Percentiles rank a stretch among this genome's conserved stretches.
These are phyloP conservation scores for Geotrichum citri-aurantii DNA, from an alignment of 1,139 yeast genomes.

Conservation along the genomic window DNA sequence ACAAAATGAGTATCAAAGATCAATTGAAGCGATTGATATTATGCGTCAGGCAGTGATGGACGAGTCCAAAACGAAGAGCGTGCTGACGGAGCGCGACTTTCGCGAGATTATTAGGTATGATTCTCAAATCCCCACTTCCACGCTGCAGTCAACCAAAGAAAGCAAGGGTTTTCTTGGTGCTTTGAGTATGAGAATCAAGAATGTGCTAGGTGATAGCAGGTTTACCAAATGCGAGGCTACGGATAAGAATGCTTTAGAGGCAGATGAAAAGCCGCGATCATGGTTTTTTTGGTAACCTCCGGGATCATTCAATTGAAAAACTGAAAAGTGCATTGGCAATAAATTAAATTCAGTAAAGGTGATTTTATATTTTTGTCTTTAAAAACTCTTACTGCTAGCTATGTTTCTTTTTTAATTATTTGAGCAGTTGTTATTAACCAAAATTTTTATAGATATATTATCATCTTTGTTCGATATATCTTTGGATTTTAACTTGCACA, in stretches of 20 bases:
- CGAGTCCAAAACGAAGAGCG: neutral
- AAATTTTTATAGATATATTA: neutral
- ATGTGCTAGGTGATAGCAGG: neutral
- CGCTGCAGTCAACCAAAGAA: neutral
- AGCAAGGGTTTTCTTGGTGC: neutral
- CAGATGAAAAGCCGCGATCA: neutral
- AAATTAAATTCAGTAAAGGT: too few relatives aligned
- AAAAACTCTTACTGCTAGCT: neutral
- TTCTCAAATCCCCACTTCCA: neutral
- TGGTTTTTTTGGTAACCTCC: neutral
- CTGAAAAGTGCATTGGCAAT: too few relatives aligned
- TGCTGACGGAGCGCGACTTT: neutral
- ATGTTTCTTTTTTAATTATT: too few relatives aligned
- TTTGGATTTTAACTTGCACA: neutral
- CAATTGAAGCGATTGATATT: neutral
- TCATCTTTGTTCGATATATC: neutral
- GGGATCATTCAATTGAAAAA: too few relatives aligned
- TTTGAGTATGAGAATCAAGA: neutral
- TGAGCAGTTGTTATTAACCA: neutral
- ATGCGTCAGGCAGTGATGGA: neutral
- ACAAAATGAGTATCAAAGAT: neutral
- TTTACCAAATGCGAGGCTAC: neutral
- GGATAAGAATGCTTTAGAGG: neutral
- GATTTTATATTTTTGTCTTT: neutral
- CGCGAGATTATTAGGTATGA: neutral